Percentiles rank a stretch among this genome's conserved stretches.
These are phyloP conservation scores for Lactarius hengduanensis DNA, from an alignment of 768 basidiomycete species.

Conservation along the genomic window DNA sequence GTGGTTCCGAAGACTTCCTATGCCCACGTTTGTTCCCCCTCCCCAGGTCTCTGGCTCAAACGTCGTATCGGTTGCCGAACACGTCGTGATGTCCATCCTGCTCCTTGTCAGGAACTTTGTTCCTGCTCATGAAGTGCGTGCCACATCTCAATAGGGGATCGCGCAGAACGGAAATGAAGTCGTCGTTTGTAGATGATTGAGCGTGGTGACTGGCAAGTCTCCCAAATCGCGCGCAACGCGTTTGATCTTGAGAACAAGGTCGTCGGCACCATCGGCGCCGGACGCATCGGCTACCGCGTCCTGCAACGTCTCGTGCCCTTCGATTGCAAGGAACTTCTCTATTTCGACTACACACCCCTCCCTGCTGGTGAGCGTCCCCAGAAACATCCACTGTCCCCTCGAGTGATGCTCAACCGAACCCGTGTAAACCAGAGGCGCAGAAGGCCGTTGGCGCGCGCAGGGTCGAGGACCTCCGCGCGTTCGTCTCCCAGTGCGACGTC, in stretches of 20 bases:
- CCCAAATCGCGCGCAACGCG: conserved; percentile 75
- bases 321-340: conserved; percentile 85
- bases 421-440: conserved; percentile 47
- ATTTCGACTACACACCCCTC: conserved; percentile 81
- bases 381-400: neutral
- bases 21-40: conserved; percentile 17
- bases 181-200: conserved; percentile 61
- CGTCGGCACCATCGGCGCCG: conserved; percentile 83
- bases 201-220: conserved; percentile 84
- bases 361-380: conserved; percentile 47
- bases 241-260: conserved; percentile 91
- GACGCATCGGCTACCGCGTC: conserved; percentile 69
- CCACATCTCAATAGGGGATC: neutral
- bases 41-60: conserved; percentile 78
- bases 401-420: conserved; percentile 25
- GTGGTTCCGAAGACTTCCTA: conserved; percentile 9
- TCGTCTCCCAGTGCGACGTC: conserved; percentile 60
- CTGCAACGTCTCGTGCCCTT: conserved; percentile 73
- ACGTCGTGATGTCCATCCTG: conserved; percentile 88
- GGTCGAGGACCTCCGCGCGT: conserved; percentile 67
- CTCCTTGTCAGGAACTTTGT: conserved; percentile 88
- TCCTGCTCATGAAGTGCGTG: conserved; percentile 74
- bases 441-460: conserved; percentile 68
- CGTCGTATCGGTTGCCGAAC: conserved; percentile 89
- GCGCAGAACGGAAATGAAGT: neutral